Percentiles rank a stretch among this genome's conserved stretches.
These are phyloP conservation scores for Ochetophila trinervis DNA, from an alignment of 306 rosid genomes.

Conservation along the genomic window DNA sequence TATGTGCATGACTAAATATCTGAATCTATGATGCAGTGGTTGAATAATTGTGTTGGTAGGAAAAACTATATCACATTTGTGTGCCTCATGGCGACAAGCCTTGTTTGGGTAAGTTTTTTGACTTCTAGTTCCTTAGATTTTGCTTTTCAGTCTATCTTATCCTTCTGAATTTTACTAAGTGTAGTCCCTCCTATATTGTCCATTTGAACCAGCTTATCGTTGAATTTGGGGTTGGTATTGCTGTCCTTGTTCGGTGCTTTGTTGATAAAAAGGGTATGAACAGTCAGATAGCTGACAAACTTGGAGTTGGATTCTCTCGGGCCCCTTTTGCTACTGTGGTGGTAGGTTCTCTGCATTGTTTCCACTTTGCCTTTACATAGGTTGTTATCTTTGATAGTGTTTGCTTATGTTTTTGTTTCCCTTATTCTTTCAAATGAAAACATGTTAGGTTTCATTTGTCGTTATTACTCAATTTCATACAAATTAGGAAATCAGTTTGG, in stretches of 20 bases:
- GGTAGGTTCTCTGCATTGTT: constrained; percentile 38
- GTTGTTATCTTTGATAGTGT: background rate
- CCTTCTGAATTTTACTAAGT: background rate
- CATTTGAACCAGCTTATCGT: constrained; percentile 46
- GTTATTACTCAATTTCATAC: too few relatives aligned
- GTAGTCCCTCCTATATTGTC: background rate
- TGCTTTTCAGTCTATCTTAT: background rate
- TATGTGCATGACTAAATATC: constrained; percentile 11
- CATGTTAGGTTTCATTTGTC: too few relatives aligned
- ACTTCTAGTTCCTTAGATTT: background rate
- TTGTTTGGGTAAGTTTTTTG: constrained; percentile 57
- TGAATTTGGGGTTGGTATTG: constrained; percentile 76
- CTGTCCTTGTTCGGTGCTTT: constrained; percentile 77
- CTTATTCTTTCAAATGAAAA: background rate
- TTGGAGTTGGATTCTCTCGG: constrained; percentile 73
- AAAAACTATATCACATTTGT: constrained; percentile 72
- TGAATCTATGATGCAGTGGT: constrained; percentile 59
- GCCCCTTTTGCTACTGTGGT: constrained; percentile 69
- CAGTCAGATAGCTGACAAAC: constrained; percentile 59
- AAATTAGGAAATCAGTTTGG: too few relatives aligned
- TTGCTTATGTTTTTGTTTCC: background rate
- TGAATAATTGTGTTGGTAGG: constrained; percentile 83
- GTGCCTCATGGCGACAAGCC: constrained; percentile 82
- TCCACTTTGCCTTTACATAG: constrained; percentile 10
- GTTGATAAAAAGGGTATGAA: constrained; percentile 65